Evolutionary conservation across 1,284 basidiomycete genomes (phyloP).

Genomic region (Boletus sp.): DNA sequence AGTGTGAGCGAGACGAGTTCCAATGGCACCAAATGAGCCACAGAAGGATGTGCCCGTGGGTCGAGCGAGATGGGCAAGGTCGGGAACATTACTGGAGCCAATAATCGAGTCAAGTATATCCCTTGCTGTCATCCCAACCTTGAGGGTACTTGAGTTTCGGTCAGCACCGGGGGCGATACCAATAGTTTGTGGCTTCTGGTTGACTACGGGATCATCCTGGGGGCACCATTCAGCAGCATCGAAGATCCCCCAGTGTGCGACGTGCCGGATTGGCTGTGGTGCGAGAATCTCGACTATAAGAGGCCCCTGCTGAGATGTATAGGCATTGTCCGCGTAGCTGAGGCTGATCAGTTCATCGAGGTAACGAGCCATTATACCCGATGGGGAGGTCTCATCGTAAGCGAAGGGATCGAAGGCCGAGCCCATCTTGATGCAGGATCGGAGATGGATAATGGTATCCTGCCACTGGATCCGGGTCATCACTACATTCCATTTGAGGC

Average conservation of each 20-base stretch:
- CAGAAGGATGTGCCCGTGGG: slow-evolving; percentile 24
- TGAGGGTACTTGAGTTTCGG: background rate
- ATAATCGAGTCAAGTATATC: slow-evolving; percentile 34
- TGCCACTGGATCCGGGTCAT: slow-evolving; percentile 30
- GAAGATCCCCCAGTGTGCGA: slow-evolving; percentile 13
- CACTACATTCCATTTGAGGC: slow-evolving; percentile 30
- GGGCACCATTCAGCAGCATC: slow-evolving; percentile 31
- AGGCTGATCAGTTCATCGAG: slow-evolving; percentile 27
- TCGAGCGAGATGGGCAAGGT: slow-evolving; percentile 3
- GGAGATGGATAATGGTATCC: slow-evolving; percentile 23
- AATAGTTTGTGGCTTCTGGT: slow-evolving; percentile 28
- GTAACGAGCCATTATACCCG: slow-evolving; percentile 16
- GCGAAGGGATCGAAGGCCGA: slow-evolving; percentile 30
- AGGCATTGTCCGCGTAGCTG: slow-evolving; percentile 1
- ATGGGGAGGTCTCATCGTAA: slow-evolving; percentile 18
- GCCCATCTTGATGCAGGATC: slow-evolving; percentile 32
- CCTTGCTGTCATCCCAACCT: slow-evolving; percentile 23
- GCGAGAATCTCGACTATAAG: slow-evolving; percentile 9
- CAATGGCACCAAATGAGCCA: slow-evolving; percentile 26
- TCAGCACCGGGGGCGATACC: slow-evolving; percentile 32
- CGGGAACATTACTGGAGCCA: slow-evolving; percentile 5
- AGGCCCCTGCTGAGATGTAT: background rate
- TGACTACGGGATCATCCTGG: slow-evolving; percentile 32
- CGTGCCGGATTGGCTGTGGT: slow-evolving; percentile 17
- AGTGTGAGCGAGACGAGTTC: slow-evolving; percentile 22